phyloP scores from a whole-genome alignment of 2,329 filamentous ascomycete genomes.

The Fusarium tuaranense region DNA sequence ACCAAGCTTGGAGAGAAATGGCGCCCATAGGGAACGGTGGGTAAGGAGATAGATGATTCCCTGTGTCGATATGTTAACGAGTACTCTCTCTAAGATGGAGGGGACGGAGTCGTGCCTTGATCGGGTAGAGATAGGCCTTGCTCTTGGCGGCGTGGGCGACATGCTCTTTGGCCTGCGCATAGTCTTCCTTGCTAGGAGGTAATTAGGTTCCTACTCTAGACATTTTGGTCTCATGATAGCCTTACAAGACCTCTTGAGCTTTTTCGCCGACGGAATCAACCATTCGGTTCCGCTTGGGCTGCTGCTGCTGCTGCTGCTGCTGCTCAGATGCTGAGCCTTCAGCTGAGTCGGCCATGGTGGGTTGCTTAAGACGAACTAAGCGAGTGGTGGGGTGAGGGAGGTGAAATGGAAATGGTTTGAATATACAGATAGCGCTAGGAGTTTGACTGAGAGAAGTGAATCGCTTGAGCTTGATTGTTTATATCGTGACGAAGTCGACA shows the following conservation, averaged over 20 bases:
- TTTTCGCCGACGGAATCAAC: constrained; percentile 56
- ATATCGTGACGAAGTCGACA: constrained; percentile 11
- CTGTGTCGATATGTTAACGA: constrained; percentile 47
- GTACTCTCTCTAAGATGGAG: background rate
- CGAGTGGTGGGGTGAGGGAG: background rate
- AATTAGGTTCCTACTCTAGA: constrained; percentile 17
- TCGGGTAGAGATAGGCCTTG: constrained; percentile 85
- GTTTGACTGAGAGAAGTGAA: background rate
- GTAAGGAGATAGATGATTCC: constrained; percentile 70
- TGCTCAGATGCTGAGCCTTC: constrained; percentile 38
- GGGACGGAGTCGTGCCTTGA: constrained; percentile 65
- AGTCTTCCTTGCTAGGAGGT: constrained; percentile 72
- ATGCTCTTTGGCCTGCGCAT: constrained; percentile 71
- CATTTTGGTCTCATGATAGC: background rate
- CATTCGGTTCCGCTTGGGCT: constrained; percentile 47
- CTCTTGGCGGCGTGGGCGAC: constrained; percentile 79
- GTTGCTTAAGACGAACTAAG: background rate
- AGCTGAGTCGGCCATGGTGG: constrained; percentile 42
- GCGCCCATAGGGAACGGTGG: constrained; percentile 69
- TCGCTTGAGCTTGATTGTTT: constrained; percentile 9
- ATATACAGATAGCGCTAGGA: background rate
- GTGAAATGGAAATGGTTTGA: background rate
- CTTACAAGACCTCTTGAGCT: constrained; percentile 64
- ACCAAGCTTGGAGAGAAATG: constrained; percentile 65
- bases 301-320: constrained; percentile 22